Conservation (phyloP, 129 eudicot species). For the Deinandra increscens region DNA sequence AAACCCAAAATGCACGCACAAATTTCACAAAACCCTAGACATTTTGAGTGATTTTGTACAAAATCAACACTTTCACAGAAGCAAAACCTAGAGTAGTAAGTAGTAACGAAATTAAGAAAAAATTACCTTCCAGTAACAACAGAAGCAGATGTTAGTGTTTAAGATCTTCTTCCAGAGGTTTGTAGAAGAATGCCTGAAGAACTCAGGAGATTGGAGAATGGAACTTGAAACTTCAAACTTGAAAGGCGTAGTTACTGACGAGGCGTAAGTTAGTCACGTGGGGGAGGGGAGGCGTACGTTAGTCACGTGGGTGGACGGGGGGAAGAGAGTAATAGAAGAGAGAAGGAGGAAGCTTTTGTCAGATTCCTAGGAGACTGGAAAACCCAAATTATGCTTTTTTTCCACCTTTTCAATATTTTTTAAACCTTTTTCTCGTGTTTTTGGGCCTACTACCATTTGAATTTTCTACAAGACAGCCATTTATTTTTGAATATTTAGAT, state of each 20-base stretch:
- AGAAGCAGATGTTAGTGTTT: conserved; percentile 38
- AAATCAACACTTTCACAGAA: neutral
- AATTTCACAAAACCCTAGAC: neutral
- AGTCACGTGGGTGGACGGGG: conserved; percentile 35
- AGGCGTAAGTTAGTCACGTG: conserved; percentile 34
- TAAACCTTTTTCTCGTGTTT: neutral
- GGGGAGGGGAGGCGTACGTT: conserved; percentile 19
- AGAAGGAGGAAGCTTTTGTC: conserved; percentile 36
- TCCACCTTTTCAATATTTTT: neutral
- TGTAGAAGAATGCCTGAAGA: neutral
- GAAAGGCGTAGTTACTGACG: neutral
- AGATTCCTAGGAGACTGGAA: conserved; percentile 39
- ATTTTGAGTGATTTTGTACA: neutral
- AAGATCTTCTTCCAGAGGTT: neutral
- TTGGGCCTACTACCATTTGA: conserved; percentile 7
- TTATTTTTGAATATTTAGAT: neutral
- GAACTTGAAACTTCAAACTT: too few relatives aligned
- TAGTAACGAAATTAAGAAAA: neutral
- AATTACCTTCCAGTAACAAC: conserved; percentile 26
- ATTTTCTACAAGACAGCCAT: neutral
- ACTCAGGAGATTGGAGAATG: neutral
- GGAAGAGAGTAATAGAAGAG: too few relatives aligned
- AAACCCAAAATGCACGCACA: neutral
- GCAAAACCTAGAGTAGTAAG: conserved; percentile 13
- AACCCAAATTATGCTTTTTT: conserved; percentile 6